Evolutionary conservation across 1,284 basidiomycete species (phyloP).

Genomic region (Ustilago nuda): DNA sequence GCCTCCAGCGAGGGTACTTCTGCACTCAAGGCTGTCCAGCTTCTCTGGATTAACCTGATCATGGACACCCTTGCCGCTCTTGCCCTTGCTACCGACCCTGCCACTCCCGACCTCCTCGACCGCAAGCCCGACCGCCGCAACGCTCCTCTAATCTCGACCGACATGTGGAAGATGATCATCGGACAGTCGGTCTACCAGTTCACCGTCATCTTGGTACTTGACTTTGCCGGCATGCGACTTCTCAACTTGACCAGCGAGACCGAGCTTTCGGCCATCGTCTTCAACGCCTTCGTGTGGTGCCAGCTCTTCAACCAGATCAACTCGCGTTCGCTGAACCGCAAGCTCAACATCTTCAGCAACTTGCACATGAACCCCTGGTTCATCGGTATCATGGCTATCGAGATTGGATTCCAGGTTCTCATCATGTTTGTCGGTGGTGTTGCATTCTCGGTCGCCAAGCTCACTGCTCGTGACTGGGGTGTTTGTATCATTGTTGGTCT

Average conservation of each 20-base stretch:
- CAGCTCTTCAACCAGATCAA: constrained; percentile 83
- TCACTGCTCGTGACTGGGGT: constrained; percentile 87
- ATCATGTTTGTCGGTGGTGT: constrained; percentile 92
- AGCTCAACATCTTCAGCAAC: constrained; percentile 89
- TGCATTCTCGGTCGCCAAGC: constrained; percentile 87
- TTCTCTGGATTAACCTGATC: constrained; percentile 92
- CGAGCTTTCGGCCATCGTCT: constrained; percentile 85
- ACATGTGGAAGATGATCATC: constrained; percentile 87
- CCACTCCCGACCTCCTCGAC: constrained; percentile 81
- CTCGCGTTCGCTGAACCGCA: constrained; percentile 84
- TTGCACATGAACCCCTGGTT: constrained; percentile 86
- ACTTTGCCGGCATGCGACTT: constrained; percentile 83
- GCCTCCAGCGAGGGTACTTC: constrained; percentile 82
- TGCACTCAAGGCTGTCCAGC: constrained; percentile 90
- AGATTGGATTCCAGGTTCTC: constrained; percentile 85
- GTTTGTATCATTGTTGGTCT: constrained; percentile 88
- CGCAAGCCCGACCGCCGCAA: constrained; percentile 90
- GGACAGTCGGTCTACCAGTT: constrained; percentile 91
- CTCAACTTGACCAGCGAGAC: constrained; percentile 70
- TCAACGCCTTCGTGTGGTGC: constrained; percentile 96
- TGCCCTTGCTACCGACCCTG: constrained; percentile 95
- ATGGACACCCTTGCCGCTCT: constrained; percentile 99
- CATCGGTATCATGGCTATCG: constrained; percentile 84
- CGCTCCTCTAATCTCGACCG: constrained; percentile 86
- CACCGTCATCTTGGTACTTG: constrained; percentile 84